Evolutionary conservation across 305 asterid species (phyloP), one percentile per base, ranked within the genome.

Genomic region (Fraxinus xanthoxyloides): DNA sequence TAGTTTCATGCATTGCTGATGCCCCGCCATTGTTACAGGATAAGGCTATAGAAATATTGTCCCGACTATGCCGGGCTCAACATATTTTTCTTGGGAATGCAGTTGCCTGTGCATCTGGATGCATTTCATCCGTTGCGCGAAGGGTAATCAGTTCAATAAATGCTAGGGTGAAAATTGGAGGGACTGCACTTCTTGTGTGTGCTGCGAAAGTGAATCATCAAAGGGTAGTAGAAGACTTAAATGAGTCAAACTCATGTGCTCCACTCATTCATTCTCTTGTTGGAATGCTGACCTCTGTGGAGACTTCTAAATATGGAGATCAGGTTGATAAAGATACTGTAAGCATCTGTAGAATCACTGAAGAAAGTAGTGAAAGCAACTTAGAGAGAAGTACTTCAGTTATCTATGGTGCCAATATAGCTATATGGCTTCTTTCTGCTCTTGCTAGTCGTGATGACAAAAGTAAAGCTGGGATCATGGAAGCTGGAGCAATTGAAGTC

Each of bases 401-500:
- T 77, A 92, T 97, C 82, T 87, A 84, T 82, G 95, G 98, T 86
- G 85, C 90, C 85, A 87, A 92, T 85, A 92, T 97, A 72, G 93
- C 97, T 51, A 88, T 92, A 79, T 97, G 98, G 99, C 94, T 97
- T 86, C 98, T 97, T 82, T 91, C 97, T 78, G 89, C 85, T 81
- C 94, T 97, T 88, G 98, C 97, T 77, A 88, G 97, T 83, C 89
- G 84, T 81, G 97, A 93, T 88, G 93, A 88, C 76, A 88, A 84
- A 86, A 86, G 94, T 86, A 97, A 89, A 88, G 82, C 85, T 78
- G 97, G 92, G 85, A 92, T 95, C 87, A 86, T 92, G 95, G 97
- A 97, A 87, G 97, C 97, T 86, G 99, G 97, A 83, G 97, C 97
- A 78, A 89, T 95, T 81, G 99, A 95, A 92, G 90, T 92, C 85